A percentile compares a stretch with the other conserved stretches of the same genome.
phyloP scores from a whole-genome alignment of 306 rosid species.

The Ochetophila trinervis region DNA sequence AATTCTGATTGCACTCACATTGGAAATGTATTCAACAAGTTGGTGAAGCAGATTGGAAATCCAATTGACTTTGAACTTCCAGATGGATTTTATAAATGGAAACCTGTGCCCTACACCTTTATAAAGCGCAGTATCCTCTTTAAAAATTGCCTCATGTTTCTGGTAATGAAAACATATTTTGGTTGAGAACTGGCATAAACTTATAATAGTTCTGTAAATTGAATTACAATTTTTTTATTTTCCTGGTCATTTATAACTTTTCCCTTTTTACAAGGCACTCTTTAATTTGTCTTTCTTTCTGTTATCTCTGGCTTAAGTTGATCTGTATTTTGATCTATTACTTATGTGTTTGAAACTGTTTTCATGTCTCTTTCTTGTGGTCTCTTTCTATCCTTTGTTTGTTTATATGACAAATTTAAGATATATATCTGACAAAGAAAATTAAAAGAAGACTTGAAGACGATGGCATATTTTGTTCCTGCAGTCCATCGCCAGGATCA shows the following conservation, averaged over 20 bases:
- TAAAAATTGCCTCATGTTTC: slow-evolving; percentile 1
- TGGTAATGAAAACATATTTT: not conserved
- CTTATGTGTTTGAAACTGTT: not conserved
- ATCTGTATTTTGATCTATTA: not conserved
- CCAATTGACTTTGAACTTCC: slow-evolving; percentile 92
- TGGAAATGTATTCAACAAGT: slow-evolving; percentile 64
- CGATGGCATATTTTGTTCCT: slow-evolving; percentile 94
- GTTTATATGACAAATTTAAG: slow-evolving; percentile 49
- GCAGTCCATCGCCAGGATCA: slow-evolving; percentile 53
- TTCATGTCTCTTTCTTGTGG: not conserved
- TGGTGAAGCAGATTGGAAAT: slow-evolving; percentile 59
- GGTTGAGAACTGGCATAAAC: not conserved
- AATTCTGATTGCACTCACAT: slow-evolving; percentile 50
- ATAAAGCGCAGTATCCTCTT: slow-evolving; percentile 95
- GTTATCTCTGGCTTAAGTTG: not conserved
- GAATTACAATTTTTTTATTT: not conserved
- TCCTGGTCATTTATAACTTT: too few species aligned
- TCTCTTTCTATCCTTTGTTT: slow-evolving; percentile 14
- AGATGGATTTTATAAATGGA: slow-evolving; percentile 56
- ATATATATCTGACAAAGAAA: slow-evolving; percentile 75
- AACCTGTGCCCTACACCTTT: slow-evolving; percentile 54
- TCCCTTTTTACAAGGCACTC: too few species aligned
- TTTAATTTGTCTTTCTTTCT: not conserved
- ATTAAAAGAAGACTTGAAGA: slow-evolving; percentile 73
- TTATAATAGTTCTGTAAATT: not conserved